Conservation (phyloP, 306 rosid species). For the Prosopis cineraria region DNA sequence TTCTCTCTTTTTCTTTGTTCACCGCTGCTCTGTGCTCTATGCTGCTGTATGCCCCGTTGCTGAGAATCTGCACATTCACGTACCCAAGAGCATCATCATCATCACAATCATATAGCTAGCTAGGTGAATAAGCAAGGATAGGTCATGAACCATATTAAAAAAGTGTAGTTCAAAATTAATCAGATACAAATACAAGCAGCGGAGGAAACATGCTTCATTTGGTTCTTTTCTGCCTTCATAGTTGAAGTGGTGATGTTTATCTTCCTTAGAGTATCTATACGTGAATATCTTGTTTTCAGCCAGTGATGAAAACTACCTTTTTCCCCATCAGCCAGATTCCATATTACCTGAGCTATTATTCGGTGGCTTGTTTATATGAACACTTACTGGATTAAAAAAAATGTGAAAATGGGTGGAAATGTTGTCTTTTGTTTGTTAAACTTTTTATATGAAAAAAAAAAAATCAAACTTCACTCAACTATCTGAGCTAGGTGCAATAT, state of each 20-base stretch:
- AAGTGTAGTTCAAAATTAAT: not conserved
- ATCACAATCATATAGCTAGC: not conserved
- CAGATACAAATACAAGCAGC: not conserved
- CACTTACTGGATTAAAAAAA: not conserved
- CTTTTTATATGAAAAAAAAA: not conserved
- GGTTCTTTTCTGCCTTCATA: not conserved
- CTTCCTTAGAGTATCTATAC: not conserved
- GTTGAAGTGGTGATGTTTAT: not conserved
- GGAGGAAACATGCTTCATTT: not conserved
- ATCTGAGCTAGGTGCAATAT: not conserved
- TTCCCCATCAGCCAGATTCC: not conserved
- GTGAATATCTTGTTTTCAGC: too few species aligned
- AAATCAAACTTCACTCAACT: not conserved
- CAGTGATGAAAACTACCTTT: too few species aligned
- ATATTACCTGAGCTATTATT: not conserved
- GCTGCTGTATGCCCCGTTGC: slow-evolving; percentile 74
- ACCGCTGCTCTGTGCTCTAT: slow-evolving; percentile 72
- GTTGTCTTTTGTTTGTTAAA: not conserved
- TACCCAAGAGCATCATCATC: not conserved
- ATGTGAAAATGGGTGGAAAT: not conserved
- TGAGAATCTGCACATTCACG: slow-evolving; percentile 55
- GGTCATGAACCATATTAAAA: not conserved
- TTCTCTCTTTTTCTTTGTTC: slow-evolving; percentile 65
- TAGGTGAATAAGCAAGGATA: not conserved
- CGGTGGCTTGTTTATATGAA: not conserved